phyloP scores from a whole-genome alignment of 2,329 filamentous ascomycete genomes.

The Geosmithia morbida region DNA sequence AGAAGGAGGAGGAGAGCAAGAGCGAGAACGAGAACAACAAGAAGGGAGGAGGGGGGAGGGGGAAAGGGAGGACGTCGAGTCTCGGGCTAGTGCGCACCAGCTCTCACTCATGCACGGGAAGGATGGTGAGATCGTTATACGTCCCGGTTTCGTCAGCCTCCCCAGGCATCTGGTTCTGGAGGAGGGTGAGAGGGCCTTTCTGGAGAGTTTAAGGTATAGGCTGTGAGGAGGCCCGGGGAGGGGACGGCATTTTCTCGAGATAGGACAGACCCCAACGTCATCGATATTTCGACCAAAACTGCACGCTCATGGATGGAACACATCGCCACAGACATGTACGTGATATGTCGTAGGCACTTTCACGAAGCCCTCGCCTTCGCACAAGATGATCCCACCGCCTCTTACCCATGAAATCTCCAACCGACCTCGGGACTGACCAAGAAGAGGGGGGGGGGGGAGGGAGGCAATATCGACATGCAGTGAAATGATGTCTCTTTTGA shows the following conservation, averaged over 20 bases:
- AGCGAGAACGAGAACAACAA: constrained; percentile 1
- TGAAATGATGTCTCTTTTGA: too few relatives aligned
- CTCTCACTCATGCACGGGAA: constrained; percentile 2
- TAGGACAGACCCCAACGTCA: too few relatives aligned
- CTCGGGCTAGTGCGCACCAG: neutral
- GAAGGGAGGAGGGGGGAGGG: constrained; percentile 1
- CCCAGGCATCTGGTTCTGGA: constrained; percentile 19
- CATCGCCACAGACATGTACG: too few relatives aligned
- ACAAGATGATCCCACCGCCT: constrained; percentile 16
- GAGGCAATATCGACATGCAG: too few relatives aligned
- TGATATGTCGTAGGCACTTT: too few relatives aligned
- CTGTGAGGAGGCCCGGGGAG: too few relatives aligned
- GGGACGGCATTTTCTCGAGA: too few relatives aligned
- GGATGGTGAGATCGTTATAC: constrained; percentile 17
- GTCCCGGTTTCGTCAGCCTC: constrained; percentile 16
- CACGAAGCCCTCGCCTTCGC: constrained; percentile 18
- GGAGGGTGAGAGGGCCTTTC: constrained; percentile 19
- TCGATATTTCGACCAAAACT: too few relatives aligned
- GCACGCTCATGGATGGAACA: too few relatives aligned
- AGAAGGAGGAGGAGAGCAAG: constrained; percentile 4
- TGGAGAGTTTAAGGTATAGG: constrained; percentile 15
- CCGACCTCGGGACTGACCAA: too few relatives aligned
- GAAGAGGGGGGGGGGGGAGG: too few relatives aligned
- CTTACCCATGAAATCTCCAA: constrained; percentile 12
- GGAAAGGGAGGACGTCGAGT: constrained; percentile 4